A percentile compares a stretch with the other conserved stretches of the same genome.
These are phyloP conservation scores for Sequoia sempervirens DNA, from an alignment of 75 land plant species.

Conservation along the genomic window DNA sequence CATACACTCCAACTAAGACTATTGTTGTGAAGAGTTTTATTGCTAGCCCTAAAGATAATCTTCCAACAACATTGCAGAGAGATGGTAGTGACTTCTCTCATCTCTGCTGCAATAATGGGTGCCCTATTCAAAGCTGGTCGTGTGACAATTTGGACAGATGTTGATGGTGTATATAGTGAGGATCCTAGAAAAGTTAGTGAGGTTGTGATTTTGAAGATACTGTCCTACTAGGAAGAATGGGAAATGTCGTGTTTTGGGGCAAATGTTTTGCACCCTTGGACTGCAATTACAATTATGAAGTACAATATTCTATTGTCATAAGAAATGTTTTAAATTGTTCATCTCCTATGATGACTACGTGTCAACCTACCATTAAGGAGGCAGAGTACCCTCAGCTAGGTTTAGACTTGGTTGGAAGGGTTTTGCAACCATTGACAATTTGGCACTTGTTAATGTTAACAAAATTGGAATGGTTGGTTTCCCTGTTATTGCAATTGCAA, in stretches of 20 bases:
- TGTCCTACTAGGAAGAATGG: slow-evolving; percentile 97
- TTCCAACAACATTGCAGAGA: slow-evolving; percentile 91
- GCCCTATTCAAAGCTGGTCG: slow-evolving; percentile 69
- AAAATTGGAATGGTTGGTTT: slow-evolving; percentile 99
- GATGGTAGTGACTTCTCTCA: slow-evolving; percentile 99
- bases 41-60: slow-evolving; percentile 82
- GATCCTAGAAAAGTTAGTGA: slow-evolving; percentile 97
- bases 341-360: slow-evolving; percentile 84
- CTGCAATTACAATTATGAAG: slow-evolving; percentile 88
- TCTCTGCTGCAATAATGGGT: slow-evolving; percentile 96
- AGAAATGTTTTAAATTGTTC: slow-evolving; percentile 85
- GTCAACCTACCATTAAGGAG: slow-evolving; percentile 28
- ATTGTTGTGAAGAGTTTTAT: slow-evolving; percentile 91
- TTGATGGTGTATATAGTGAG: slow-evolving; percentile 97
- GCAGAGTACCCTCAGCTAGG: slow-evolving; percentile 17
- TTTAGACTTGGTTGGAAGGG: slow-evolving; percentile 63
- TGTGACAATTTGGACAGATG: slow-evolving; percentile 99
- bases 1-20: slow-evolving; percentile 42
- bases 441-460: slow-evolving; percentile 94
- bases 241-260: slow-evolving; percentile 99
- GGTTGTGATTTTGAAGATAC: slow-evolving; percentile 67
- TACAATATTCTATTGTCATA: slow-evolving; percentile 79
- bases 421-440: slow-evolving; percentile 89
- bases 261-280: slow-evolving; percentile 93
- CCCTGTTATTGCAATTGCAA: slow-evolving; percentile 91